These are phyloP conservation scores for Boletellus ananas DNA, from an alignment of 768 basidiomycete species.

Conservation along the genomic window DNA sequence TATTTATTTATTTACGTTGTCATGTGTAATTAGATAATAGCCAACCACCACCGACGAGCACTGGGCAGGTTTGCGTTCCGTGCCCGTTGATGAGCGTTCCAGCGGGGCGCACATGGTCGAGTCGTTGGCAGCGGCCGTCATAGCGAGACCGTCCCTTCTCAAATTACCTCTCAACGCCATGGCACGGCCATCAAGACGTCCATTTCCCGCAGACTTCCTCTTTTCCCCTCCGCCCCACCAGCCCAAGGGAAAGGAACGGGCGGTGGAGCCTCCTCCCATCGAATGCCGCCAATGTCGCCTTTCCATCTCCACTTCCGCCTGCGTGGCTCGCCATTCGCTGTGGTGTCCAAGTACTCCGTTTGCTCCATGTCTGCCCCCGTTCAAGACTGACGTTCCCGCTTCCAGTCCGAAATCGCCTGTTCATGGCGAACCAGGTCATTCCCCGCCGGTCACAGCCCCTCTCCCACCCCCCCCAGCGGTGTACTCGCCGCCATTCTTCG, in stretches of 20 bases:
- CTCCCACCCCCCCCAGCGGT: constrained; percentile 13
- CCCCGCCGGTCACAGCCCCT: constrained; percentile 21
- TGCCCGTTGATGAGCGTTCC: not conserved
- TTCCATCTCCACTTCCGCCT: constrained; percentile 42
- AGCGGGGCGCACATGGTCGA: constrained; percentile 52
- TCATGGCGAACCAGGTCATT: constrained; percentile 36
- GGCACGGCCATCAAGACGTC: constrained; percentile 27
- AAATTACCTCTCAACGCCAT: constrained; percentile 29
- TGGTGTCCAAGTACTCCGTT: constrained; percentile 44
- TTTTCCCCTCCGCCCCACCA: constrained; percentile 52
- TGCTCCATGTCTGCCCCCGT: not conserved
- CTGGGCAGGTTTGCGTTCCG: constrained; percentile 8
- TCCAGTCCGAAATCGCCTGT: constrained; percentile 33
- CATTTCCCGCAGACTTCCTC: constrained; percentile 49
- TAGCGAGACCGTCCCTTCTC: constrained; percentile 35
- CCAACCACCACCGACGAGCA: not conserved
- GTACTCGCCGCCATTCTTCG: constrained; percentile 21
- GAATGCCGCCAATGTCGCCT: constrained; percentile 29
- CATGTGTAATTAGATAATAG: constrained; percentile 17
- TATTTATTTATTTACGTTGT: constrained; percentile 1
- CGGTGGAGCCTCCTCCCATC: constrained; percentile 24
- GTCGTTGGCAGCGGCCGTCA: constrained; percentile 52
- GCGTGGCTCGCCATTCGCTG: constrained; percentile 43
- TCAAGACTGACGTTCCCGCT: constrained; percentile 6
- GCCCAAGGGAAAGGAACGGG: constrained; percentile 53